Evolutionary conservation across 2,329 filamentous ascomycete genomes (phyloP).

Genomic region (Aspergillus cejpii): DNA sequence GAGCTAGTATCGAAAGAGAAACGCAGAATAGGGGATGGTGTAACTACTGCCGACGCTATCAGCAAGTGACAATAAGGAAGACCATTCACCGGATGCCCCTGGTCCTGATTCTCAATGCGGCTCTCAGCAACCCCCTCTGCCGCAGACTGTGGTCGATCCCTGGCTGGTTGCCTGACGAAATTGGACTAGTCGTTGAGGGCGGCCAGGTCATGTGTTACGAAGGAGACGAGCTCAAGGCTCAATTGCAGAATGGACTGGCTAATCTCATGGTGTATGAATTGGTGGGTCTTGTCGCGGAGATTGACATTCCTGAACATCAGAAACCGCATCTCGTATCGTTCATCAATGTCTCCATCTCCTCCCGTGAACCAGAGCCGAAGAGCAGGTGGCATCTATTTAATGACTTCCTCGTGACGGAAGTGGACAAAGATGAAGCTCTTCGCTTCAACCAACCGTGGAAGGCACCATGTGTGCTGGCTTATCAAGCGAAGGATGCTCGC

Average conservation of each 20-base stretch:
- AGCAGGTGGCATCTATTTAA: conserved; percentile 95
- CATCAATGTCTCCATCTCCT: conserved; percentile 63
- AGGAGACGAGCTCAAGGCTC: conserved; percentile 76
- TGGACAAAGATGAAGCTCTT: conserved; percentile 75
- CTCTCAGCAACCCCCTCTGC: conserved; percentile 64
- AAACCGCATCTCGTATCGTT: conserved; percentile 88
- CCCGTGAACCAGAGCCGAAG: conserved; percentile 45
- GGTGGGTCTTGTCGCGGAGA: conserved; percentile 81
- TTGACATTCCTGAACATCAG: conserved; percentile 76
- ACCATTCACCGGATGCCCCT: conserved; percentile 73
- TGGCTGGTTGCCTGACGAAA: conserved; percentile 87
- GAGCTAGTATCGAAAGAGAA: conserved; percentile 83
- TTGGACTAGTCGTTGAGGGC: conserved; percentile 82
- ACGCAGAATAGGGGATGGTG: conserved; percentile 91
- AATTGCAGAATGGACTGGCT: conserved; percentile 70
- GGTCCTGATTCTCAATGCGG: conserved; percentile 80
- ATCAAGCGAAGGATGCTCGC: conserved; percentile 72
- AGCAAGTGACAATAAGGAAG: conserved; percentile 77
- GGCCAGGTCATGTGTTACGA: conserved; percentile 95
- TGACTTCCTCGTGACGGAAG: conserved; percentile 81
- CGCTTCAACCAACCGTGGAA: conserved; percentile 92
- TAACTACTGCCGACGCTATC: conserved; percentile 80
- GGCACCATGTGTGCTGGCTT: conserved; percentile 77
- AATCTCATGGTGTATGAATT: conserved; percentile 85
- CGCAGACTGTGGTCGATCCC: conserved; percentile 75